Evolutionary conservation across 495 filamentous ascomycete genomes (phyloP).

Genomic region (Podospora didyma): DNA sequence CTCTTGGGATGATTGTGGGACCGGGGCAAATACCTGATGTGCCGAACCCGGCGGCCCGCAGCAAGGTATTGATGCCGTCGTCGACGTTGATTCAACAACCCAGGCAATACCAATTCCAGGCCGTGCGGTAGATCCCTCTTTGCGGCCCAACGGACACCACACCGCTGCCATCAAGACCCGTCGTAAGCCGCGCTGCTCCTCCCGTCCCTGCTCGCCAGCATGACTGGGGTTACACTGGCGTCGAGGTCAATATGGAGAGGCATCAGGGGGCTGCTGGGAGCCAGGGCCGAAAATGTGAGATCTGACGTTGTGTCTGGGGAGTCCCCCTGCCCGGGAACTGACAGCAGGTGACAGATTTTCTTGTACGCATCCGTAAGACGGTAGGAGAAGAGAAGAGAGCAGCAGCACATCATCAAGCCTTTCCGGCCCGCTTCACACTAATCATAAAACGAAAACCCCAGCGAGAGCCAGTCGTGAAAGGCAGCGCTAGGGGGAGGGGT

Average conservation of each 20-base stretch:
- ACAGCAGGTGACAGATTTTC: conserved; percentile 7
- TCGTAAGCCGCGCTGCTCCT: conserved; percentile 14
- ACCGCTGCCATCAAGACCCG: conserved; percentile 5
- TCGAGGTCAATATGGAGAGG: conserved; percentile 4
- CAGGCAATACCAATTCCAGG: conserved; percentile 4
- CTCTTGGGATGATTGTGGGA: not conserved
- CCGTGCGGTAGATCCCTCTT: not conserved
- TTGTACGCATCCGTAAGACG: conserved; percentile 11
- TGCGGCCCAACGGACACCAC: conserved; percentile 7
- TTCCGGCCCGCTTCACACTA: not conserved
- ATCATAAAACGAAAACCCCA: not conserved
- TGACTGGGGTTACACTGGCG: conserved; percentile 15
- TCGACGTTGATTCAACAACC: conserved; percentile 11
- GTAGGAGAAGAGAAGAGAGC: not conserved
- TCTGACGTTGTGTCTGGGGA: conserved; percentile 24
- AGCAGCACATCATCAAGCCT: conserved; percentile 15
- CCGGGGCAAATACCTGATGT: not conserved
- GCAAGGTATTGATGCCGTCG: conserved; percentile 1
- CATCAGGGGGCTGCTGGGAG: conserved; percentile 12
- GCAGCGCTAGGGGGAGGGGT: not conserved
- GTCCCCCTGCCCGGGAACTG: not conserved
- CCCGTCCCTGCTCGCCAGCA: not conserved
- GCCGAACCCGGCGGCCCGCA: not conserved
- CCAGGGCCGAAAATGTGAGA: conserved; percentile 23
- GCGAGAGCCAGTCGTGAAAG: not conserved